Percentiles rank a stretch among this genome's conserved stretches.
phyloP scores from a whole-genome alignment of 2,329 filamentous ascomycete genomes.

The Stromatinia cepivora region DNA sequence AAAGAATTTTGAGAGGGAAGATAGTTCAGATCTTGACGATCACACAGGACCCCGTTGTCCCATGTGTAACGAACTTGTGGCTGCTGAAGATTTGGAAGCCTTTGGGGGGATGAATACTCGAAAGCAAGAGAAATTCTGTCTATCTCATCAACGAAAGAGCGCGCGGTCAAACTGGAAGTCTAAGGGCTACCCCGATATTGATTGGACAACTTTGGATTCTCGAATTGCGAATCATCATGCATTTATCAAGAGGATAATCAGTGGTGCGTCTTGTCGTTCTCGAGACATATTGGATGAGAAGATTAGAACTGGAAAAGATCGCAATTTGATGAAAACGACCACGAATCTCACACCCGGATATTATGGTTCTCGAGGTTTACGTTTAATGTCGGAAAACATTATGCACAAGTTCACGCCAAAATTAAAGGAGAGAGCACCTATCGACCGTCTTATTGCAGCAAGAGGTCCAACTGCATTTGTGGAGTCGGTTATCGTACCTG shows the following conservation, averaged over 20 bases:
- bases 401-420: slow-evolving; percentile 59
- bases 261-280: slow-evolving; percentile 58
- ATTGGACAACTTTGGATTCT: slow-evolving; percentile 63
- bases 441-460: slow-evolving; percentile 65
- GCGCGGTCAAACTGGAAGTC: slow-evolving; percentile 47
- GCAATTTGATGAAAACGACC: slow-evolving; percentile 57
- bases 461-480: slow-evolving; percentile 69
- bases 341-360: slow-evolving; percentile 69
- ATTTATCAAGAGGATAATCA: slow-evolving; percentile 59
- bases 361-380: slow-evolving; percentile 75
- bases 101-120: slow-evolving; percentile 57
- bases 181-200: slow-evolving; percentile 66
- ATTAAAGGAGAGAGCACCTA: slow-evolving; percentile 61
- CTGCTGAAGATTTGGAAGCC: slow-evolving; percentile 53
- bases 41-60: slow-evolving; percentile 52
- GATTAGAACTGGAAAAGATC: slow-evolving; percentile 57
- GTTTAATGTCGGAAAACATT: slow-evolving; percentile 69
- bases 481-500: slow-evolving; percentile 75
- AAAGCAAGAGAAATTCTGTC: slow-evolving; percentile 64
- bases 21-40: slow-evolving; percentile 4
- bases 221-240: slow-evolving; percentile 59
- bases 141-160: slow-evolving; percentile 57
- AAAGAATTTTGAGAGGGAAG: neutral
- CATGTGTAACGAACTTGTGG: slow-evolving; percentile 64
- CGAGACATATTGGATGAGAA: slow-evolving; percentile 55